Percentiles rank a stretch among this genome's conserved stretches.
These are phyloP conservation scores for Plasmodium inui DNA, from an alignment of 169 alveolate genomes.

Conservation along the genomic window DNA sequence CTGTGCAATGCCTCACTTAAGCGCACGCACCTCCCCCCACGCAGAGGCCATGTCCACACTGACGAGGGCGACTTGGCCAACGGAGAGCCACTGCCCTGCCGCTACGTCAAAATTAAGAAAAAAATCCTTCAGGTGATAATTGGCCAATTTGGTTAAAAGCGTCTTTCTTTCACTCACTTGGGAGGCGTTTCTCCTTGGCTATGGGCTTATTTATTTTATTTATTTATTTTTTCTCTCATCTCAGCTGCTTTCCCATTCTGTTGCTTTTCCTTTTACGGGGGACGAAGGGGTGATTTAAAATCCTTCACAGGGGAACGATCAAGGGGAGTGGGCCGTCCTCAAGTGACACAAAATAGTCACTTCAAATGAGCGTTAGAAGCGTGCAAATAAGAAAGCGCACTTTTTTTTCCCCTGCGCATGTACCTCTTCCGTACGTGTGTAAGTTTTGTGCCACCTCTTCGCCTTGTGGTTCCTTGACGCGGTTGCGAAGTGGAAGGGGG, in stretches of 20 bases:
- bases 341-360: neutral
- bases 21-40: too few species aligned
- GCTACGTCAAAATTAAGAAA: neutral
- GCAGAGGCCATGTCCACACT: too few species aligned
- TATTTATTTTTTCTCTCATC: neutral
- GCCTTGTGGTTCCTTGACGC: neutral
- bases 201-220: neutral
- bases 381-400: neutral
- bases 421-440: neutral
- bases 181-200: neutral
- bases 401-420: neutral
- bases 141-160: neutral
- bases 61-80: too few species aligned
- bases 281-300: neutral
- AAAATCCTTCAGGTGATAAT: neutral
- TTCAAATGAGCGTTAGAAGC: neutral
- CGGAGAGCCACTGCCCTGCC: neutral
- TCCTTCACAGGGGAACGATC: neutral
- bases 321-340: too few species aligned
- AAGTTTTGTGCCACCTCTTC: neutral
- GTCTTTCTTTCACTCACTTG: neutral
- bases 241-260: neutral
- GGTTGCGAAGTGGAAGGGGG: neutral
- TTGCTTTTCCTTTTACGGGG: neutral
- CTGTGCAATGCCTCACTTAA: too few species aligned